Percentiles rank a stretch among this genome's conserved stretches.
These are phyloP conservation scores for Claviceps digitariae DNA, from an alignment of 2,329 filamentous ascomycete species.

Conservation along the genomic window DNA sequence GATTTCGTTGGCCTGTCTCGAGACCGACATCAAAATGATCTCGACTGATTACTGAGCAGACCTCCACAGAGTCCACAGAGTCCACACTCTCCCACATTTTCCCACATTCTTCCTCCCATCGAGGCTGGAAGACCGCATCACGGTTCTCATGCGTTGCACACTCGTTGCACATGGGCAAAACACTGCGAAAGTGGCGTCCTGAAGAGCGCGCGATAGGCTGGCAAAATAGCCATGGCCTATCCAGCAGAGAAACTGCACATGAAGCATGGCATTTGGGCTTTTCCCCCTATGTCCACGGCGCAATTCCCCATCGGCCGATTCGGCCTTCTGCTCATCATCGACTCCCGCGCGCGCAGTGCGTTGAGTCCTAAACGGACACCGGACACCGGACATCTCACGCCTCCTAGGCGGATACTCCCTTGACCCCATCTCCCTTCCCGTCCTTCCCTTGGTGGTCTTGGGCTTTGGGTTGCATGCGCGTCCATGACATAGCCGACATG, in stretches of 20 bases:
- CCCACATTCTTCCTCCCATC: not conserved
- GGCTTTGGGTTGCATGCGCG: not conserved
- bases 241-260: not conserved
- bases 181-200: conserved; percentile 1
- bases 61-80: no score
- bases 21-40: not conserved
- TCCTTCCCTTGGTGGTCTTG: not conserved
- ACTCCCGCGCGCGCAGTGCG: not conserved
- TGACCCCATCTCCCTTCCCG: no score
- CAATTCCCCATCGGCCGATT: not conserved
- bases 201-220: not conserved
- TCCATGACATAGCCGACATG: not conserved
- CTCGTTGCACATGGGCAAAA: not conserved
- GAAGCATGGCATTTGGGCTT: not conserved
- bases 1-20: not conserved
- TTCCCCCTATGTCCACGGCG: not conserved
- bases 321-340: not conserved
- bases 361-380: not conserved
- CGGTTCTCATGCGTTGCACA: not conserved
- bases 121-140: not conserved
- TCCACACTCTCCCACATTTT: no score
- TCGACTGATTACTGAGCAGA: not conserved
- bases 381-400: no score
- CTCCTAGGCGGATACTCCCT: no score
- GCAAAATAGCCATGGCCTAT: not conserved